Conservation (phyloP, 345 rosid species). For the Arabis hirsuta region DNA sequence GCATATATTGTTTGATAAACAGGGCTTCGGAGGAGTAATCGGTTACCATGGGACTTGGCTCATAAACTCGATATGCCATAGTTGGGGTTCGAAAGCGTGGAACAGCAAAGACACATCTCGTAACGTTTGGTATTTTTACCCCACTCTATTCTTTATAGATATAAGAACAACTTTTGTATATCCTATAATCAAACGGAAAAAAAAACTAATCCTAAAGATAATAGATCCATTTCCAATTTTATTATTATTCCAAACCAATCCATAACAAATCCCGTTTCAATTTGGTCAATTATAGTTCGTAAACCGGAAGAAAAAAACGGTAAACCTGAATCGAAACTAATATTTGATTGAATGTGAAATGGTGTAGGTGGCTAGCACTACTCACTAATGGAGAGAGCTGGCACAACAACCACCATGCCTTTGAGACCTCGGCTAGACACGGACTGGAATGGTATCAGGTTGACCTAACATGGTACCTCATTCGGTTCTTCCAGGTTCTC, state of each 20-base stretch:
- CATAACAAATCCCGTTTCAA: too few species aligned
- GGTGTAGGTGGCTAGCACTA: slow-evolving; percentile 76
- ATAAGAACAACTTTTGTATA: too few species aligned
- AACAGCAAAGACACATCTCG: slow-evolving; percentile 81
- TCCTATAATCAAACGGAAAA: too few species aligned
- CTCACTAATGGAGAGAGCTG: slow-evolving; percentile 89
- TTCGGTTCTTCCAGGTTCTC: slow-evolving; percentile 57
- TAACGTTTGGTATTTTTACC: slow-evolving; percentile 65
- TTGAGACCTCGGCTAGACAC: slow-evolving; percentile 77
- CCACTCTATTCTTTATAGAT: background rate
- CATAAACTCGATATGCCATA: slow-evolving; percentile 87
- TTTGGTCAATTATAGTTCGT: too few species aligned
- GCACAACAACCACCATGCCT: slow-evolving; percentile 96
- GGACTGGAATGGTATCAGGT: slow-evolving; percentile 90
- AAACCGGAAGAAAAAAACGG: too few species aligned
- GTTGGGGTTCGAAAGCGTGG: slow-evolving; percentile 85
- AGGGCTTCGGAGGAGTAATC: slow-evolving; percentile 68
- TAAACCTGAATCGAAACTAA: background rate
- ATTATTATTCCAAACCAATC: too few species aligned
- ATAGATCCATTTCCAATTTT: too few species aligned
- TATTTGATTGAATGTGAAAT: background rate
- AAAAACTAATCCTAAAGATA: background rate
- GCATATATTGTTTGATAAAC: background rate
- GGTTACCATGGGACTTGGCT: slow-evolving; percentile 81
- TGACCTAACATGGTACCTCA: slow-evolving; percentile 80